Evolutionary conservation across 2,329 filamentous ascomycete genomes (phyloP), one percentile per base, ranked within the genome.

Genomic region (Alternaria triticimaculans): DNA sequence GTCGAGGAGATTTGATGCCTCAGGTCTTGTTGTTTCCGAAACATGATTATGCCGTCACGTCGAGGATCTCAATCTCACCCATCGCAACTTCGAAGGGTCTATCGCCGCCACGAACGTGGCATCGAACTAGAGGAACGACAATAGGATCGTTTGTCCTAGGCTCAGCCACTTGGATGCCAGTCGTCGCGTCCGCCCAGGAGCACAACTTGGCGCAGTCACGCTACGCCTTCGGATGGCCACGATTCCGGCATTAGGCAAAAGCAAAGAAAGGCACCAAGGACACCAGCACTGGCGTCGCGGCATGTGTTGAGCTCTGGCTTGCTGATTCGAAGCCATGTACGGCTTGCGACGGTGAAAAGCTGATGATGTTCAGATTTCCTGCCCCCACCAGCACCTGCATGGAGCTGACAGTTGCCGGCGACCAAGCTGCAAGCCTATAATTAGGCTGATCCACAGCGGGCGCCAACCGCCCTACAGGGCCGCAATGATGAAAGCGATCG

Each of bases 401-500:
- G 10, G 46, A 44, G 65, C 66, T 71, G 68, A 68, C 55, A 50
- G 56, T 55, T 12, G 43, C 30, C 49, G 58, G 20, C 8, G n/a
- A 25, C 15, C 15, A 53, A 21, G 57, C 33, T 67, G 23, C 15
- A 41, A 25, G 57, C 33, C 68, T 64, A 68, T 64, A 63, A 61
- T 63, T 71, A 71, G 65, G 51, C 20, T 45, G 28, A 51, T 58
- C 61, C 63, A 58, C 61, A 55, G 61, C 61, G 61, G 61, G 28
- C 51, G 30, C 61, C 61, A 55, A 28, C n/a, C 21, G 62, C 56
- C 49, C 55, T 60, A 55, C 28, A 18, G 33, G 48, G n/a, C 20
- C 9, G 33, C 28, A 12, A 44, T 49, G 25, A 51, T 46, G 48
- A 28, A 45, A 48, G 21, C 20, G 43, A 60, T 41, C 25, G 37